These are phyloP conservation scores for Phylloporus sp. DNA, from an alignment of 768 basidiomycete species.

Conservation along the genomic window DNA sequence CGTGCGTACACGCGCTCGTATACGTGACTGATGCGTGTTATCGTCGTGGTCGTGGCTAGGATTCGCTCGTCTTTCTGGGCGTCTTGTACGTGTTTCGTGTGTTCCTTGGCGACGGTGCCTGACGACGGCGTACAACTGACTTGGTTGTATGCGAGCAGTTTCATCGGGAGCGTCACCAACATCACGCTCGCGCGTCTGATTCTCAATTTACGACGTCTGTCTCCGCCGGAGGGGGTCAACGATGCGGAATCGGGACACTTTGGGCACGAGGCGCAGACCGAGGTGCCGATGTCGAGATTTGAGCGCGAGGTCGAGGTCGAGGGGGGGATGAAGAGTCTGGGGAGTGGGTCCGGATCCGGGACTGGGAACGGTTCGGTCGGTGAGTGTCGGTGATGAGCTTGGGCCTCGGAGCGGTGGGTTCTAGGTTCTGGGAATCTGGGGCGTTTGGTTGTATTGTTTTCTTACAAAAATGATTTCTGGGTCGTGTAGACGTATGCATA, in stretches of 20 bases:
- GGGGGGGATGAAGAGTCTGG: too few species aligned
- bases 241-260: neutral
- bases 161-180: slow-evolving; percentile 34
- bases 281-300: slow-evolving; percentile 5
- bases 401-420: too few species aligned
- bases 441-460: too few species aligned
- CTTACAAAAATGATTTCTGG: too few species aligned
- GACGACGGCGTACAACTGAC: neutral
- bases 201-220: slow-evolving; percentile 28
- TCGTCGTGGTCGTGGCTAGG: too few species aligned
- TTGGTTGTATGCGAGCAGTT: too few species aligned
- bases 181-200: slow-evolving; percentile 32
- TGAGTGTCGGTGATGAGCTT: too few species aligned
- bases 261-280: neutral
- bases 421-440: too few species aligned
- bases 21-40: neutral
- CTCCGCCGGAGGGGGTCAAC: neutral
- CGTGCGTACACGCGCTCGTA: neutral
- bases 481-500: too few species aligned
- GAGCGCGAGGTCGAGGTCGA: too few species aligned
- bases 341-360: too few species aligned
- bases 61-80: slow-evolving; percentile 17
- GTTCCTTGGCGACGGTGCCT: neutral
- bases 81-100: slow-evolving; percentile 14
- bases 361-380: too few species aligned